Base-by-base conservation (phyloP, 2,329 filamentous ascomycete genomes). In the Didymella exigua region DNA sequence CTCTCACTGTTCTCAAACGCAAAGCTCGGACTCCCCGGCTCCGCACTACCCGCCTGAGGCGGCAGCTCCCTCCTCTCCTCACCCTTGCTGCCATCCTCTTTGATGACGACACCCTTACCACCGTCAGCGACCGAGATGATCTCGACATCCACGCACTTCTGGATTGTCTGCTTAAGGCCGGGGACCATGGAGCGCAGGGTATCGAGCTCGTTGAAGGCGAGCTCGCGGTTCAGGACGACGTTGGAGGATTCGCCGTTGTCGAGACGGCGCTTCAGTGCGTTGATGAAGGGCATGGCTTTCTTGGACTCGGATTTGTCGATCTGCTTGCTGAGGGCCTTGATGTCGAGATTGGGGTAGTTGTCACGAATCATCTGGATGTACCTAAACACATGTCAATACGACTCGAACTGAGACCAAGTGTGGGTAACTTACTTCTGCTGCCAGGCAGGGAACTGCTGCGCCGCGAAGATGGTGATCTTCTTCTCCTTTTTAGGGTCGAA, bases 241-340 rank as follows among this genome's bases (percentile, higher is more conserved):
- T 84, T 80, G 1, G 85, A 79, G 13, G 93, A 86, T 58, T 90
- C 89, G 44, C 82, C 81, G 31, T 74, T 72, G 53, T 91, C 82
- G 51, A 99, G 84, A 47, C 90, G 86, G 75, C 85, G 90, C 87
- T 97, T 97, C 56, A 98, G 80, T 6, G 75, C 78, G 78, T 98
- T 93, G 44, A 97, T 88, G 71, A 97, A 98, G 0, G 95, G 95
- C 93, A 98, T 98, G 2, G 92, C 93, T 79, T 96, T 95, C 86
- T 98, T 99, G 84, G 92, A 91, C 78, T 96, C 90, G 70, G 91
- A 82, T 81, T 96, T 96, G 65, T 86, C 86, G 54, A 97, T 88
- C 70, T 87, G 84, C 63, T 86, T 87, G 68, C 87, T 90, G 41
- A 97, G 80, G 52, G 85, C 86, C 80, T 96, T 96, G 74, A 96